Base-by-base conservation (phyloP, 1,284 basidiomycete species). In the Cutaneotrichosporon dermatis region DNA sequence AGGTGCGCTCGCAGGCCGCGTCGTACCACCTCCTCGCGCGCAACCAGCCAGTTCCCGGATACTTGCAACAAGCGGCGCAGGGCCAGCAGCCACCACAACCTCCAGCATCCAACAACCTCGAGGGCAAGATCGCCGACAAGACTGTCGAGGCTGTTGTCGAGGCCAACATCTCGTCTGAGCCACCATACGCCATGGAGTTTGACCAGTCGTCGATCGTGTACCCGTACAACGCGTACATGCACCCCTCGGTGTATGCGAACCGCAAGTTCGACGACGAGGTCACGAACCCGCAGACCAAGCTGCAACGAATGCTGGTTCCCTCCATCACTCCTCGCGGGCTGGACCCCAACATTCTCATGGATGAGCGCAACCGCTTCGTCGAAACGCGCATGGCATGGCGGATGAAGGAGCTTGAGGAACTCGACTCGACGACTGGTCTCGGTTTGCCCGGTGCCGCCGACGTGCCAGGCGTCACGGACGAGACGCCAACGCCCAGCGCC, bases 191-290 rank as follows among this genome's bases (percentile, higher is more conserved):
- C 72, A 81, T 90, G 48, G 91, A 94, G 66, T 88, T 92, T 73
- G 86, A 95, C 72, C 80, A 84, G 50, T 82, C 84, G 62, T 92
- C 90, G 3, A 83, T 86, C 54, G 87, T 97, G 60, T 95, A 96
- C 72, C 95, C 95, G 0, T 97, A 95, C 82, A 98, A 97, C 76
- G 88, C 94, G n/a, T 96, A 88, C 76, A 82, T 83, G 34, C 86
- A 94, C 70, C 95, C 95, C 0, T 88, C 90, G 69, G 83, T 87
- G 4, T 80, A 80, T 54, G 76, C 82, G 54, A 86, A 88, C 67
- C 84, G 90, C 64, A 82, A 84, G 49, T 75, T 84, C 57, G 86
- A 74, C 52, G 70, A 71, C 8, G 71, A 76, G 56, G 64, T 75
- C 59, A 51, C 69, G 33, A 71, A 76, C 54, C 77, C 76, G 10